Evolutionary conservation across 2,329 filamentous ascomycete genomes (phyloP), one percentile per base, ranked within the genome.

Genomic region (Botryotinia convoluta): DNA sequence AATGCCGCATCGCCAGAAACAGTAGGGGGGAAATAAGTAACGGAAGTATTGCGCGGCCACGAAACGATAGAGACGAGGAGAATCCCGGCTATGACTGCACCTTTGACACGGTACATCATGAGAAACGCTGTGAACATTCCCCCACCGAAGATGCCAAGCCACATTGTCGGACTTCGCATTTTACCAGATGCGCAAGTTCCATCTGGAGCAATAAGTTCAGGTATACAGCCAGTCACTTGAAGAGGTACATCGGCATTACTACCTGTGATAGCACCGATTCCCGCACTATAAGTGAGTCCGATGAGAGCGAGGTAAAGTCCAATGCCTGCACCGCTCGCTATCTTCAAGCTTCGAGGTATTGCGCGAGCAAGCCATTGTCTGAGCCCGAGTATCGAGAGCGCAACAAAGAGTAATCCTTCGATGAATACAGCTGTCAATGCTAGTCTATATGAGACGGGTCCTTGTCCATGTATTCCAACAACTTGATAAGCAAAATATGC

Each of bases 351-450:
- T 59, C 89, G 87, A 1, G 94, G 94, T 75, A 97, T 94, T 61
- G 92, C 91, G 77, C 93, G 90, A 29, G 94, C 94, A 39, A 97
- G 88, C 93, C 93, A 97, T 81, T 97, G 94, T 22, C 94, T 91
- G 84, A 97, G 87, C 54, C 94, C 94, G 70, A 95, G 86, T 51
- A 97, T 81, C 1, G 94, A 94, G 59, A 97, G 87, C 2, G 85
- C 92, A 69, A 97, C 89, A 83, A 97, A 97, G 75, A 97, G 90
- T 81, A 92, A 93, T 54, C 94, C 94, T 82, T 97, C 94, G 22
- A 96, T 91, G 80, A 97, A 97, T 77, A 96, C 94, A 71, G 94
- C 93, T 6, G 93, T 96, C 54, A 97, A 84, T 48, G 94, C 94
- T 60, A 95, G 87, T 71, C 87, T 82, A 80, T 93, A 97, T 1